phyloP scores from a whole-genome alignment of 1,284 basidiomycete genomes.

The Wallemia hederae region DNA sequence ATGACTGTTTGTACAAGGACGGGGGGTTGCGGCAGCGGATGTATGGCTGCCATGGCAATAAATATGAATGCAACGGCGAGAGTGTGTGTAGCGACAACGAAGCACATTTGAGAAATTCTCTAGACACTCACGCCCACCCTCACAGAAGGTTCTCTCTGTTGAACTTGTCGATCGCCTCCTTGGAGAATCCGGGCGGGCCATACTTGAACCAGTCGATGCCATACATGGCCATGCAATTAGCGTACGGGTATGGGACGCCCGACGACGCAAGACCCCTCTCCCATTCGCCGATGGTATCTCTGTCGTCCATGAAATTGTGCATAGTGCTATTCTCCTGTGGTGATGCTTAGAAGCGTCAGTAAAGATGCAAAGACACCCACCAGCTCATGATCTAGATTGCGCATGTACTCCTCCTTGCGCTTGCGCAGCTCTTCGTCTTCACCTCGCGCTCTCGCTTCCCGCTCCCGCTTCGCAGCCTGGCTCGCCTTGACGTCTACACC shows the following conservation, averaged over 20 bases:
- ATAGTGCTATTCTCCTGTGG: neutral
- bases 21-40: no score
- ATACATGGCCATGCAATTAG: neutral
- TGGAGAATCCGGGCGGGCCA: neutral
- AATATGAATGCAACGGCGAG: no score
- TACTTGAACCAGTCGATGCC: neutral
- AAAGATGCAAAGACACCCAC: neutral
- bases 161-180: neutral
- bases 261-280: neutral
- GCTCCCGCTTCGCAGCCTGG: neutral
- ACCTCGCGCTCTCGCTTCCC: neutral
- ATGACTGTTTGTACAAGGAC: no score
- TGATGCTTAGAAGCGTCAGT: neutral
- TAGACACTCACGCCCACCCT: no score
- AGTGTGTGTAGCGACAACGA: no score
- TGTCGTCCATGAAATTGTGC: constrained; percentile 1
- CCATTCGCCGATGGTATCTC: neutral
- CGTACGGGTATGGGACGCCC: neutral
- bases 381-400: neutral
- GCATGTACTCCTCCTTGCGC: neutral
- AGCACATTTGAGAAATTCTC: no score
- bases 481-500: neutral
- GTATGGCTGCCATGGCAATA: no score
- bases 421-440: neutral
- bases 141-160: neutral